Percentiles rank a stretch among this genome's conserved stretches.
Conservation (phyloP, 352 stramenopile species). For the Pythium dissimile region DNA sequence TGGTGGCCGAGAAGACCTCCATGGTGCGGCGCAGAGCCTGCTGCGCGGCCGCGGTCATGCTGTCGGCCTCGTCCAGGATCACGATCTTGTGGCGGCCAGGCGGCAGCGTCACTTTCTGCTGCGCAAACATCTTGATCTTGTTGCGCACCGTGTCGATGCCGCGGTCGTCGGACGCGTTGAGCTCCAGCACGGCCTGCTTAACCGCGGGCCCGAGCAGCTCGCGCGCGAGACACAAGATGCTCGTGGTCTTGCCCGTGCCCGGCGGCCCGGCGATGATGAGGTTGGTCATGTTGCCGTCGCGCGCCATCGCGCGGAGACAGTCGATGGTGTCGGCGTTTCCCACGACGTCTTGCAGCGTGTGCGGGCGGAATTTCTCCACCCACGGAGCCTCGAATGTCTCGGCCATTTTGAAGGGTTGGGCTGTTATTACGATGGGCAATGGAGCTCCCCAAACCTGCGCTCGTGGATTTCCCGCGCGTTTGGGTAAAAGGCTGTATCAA, state of each 20-base stretch:
- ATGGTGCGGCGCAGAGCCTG: conserved; percentile 97
- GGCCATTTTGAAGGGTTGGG: conserved; percentile 41
- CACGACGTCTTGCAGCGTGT: conserved; percentile 92
- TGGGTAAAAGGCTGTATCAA: background rate
- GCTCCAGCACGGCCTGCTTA: conserved; percentile 94
- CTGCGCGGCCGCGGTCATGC: conserved; percentile 97
- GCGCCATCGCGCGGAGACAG: conserved; percentile 93
- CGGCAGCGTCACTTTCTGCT: conserved; percentile 96
- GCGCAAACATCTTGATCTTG: conserved; percentile 99
- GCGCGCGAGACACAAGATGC: conserved; percentile 88
- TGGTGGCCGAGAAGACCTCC: conserved; percentile 98
- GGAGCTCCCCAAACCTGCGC: background rate
- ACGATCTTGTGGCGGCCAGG: conserved; percentile 96
- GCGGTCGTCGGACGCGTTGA: conserved; percentile 98
- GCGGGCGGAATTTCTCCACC: conserved; percentile 98
- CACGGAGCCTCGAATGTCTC: conserved; percentile 91
- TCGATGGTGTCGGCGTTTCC: conserved; percentile 97
- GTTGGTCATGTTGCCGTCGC: conserved; percentile 98
- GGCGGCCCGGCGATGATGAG: conserved; percentile 95
- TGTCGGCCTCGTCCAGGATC: conserved; percentile 99
- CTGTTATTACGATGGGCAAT: too few species aligned
- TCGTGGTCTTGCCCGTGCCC: conserved; percentile 93
- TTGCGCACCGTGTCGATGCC: conserved; percentile 90
- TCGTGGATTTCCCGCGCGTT: conserved; percentile 17
- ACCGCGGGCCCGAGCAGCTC: conserved; percentile 81